phyloP scores from a whole-genome alignment of 352 stramenopile genomes.

The Phytophthora kernoviae region DNA sequence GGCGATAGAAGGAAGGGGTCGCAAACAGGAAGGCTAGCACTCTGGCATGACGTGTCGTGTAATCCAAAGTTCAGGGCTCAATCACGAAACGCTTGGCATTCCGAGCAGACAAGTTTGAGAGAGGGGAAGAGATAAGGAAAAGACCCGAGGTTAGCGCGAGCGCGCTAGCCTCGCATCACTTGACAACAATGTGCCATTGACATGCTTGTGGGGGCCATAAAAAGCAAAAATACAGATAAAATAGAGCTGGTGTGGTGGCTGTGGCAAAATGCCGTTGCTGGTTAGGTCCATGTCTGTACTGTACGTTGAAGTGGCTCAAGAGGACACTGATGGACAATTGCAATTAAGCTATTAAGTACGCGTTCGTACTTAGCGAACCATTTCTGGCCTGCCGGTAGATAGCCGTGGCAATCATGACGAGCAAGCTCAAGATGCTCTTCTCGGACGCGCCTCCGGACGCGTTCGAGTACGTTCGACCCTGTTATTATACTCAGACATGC shows the following conservation, averaged over 20 bases:
- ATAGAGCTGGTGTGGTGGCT: background rate
- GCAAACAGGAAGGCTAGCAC: too few species aligned
- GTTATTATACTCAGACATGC: background rate
- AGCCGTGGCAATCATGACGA: constrained; percentile 15
- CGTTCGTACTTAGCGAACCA: constrained; percentile 10
- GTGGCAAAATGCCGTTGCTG: background rate
- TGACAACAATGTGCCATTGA: background rate
- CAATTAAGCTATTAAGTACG: background rate
- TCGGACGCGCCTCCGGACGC: constrained; percentile 65
- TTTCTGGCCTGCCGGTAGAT: background rate
- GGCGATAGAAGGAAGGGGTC: too few species aligned
- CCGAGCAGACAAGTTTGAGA: background rate
- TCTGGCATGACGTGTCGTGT: too few species aligned
- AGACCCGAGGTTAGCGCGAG: background rate
- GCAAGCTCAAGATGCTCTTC: constrained; percentile 74
- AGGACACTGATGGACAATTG: background rate
- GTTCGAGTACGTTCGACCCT: constrained; percentile 53
- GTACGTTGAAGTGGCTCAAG: background rate
- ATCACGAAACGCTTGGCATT: background rate
- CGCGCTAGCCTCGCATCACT: background rate
- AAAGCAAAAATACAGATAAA: constrained; percentile 1
- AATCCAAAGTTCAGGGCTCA: too few species aligned
- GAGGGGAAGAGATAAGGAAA: too few species aligned
- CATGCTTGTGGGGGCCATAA: background rate
- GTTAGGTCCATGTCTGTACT: background rate